phyloP scores from a whole-genome alignment of 2,329 filamentous ascomycete genomes.

The Aotearoamyces nothofagi region DNA sequence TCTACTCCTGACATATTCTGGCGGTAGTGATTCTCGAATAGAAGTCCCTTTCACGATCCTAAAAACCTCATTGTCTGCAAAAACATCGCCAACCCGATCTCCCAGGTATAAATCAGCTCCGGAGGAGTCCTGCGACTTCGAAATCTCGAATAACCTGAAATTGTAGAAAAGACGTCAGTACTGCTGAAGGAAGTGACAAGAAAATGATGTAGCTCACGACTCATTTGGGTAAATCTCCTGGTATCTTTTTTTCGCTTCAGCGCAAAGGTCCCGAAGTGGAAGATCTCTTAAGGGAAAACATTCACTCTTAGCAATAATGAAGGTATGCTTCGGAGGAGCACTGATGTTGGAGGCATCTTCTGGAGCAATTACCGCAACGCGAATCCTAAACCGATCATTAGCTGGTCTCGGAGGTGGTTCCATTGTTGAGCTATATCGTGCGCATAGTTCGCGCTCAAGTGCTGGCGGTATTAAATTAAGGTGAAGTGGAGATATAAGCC shows the following conservation, averaged over 20 bases:
- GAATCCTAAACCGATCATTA: conserved; percentile 3
- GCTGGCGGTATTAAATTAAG: too few species aligned
- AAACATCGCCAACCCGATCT: conserved; percentile 4
- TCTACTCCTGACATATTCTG: conserved; percentile 3
- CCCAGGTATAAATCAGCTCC: conserved; percentile 3
- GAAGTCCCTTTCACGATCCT: conserved; percentile 3
- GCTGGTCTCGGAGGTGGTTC: conserved; percentile 2
- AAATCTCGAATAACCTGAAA: conserved; percentile 3
- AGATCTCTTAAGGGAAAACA: conserved; percentile 2
- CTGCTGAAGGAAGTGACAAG: too few species aligned
- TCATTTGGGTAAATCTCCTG: conserved; percentile 3
- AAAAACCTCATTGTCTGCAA: conserved; percentile 4
- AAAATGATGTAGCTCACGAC: conserved; percentile 1
- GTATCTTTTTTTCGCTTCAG: conserved; percentile 3
- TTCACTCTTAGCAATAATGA: conserved; percentile 3
- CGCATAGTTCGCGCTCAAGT: too few species aligned
- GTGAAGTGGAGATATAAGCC: too few species aligned
- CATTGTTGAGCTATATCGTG: too few species aligned
- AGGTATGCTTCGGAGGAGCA: conserved; percentile 1
- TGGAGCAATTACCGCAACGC: conserved; percentile 3
- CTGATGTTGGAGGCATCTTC: conserved; percentile 1
- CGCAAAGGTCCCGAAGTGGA: conserved; percentile 2
- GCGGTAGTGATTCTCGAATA: conserved; percentile 3
- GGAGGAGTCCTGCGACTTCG: conserved; percentile 3
- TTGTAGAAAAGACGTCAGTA: too few species aligned